A percentile compares a stretch with the other conserved stretches of the same genome.
Evolutionary conservation across 305 asterid species (phyloP).

Genomic region (Euphrasia arctica): DNA sequence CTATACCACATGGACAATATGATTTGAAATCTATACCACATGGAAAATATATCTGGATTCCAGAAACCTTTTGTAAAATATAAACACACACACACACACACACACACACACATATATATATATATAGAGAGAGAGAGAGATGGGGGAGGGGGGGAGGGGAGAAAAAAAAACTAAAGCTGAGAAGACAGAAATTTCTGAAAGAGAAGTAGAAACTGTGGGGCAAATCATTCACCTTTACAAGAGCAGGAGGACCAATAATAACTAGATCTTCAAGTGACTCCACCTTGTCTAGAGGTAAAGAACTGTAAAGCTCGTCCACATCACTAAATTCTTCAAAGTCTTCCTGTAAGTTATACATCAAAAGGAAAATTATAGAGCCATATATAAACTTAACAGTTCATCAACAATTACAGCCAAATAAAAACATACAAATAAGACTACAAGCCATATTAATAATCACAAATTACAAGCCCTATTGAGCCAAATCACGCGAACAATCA

Average conservation of each 20-base stretch:
- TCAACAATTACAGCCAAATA: constrained; percentile 19
- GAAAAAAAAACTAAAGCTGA: constrained; percentile 7
- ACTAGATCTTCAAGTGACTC: constrained; percentile 98
- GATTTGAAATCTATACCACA: constrained; percentile 3
- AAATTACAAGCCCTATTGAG: constrained; percentile 13
- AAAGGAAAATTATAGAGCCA: constrained; percentile 19
- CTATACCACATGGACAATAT: constrained; percentile 12
- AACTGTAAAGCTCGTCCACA: constrained; percentile 91
- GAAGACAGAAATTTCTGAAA: constrained; percentile 12
- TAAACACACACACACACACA: background rate
- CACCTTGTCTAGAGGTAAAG: constrained; percentile 96
- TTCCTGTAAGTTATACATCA: constrained; percentile 52
- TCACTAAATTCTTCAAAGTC: constrained; percentile 94
- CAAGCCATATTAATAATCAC: constrained; percentile 15
- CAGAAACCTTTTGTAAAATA: background rate
- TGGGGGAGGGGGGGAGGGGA: no score
- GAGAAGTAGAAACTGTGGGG: constrained; percentile 20
- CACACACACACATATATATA: no score
- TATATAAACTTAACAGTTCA: constrained; percentile 5
- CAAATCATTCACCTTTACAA: constrained; percentile 67
- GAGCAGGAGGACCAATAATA: constrained; percentile 72
- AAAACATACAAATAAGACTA: background rate
- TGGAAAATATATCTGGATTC: constrained; percentile 13
- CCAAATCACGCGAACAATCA: constrained; percentile 24
- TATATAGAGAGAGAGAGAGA: constrained; percentile 3